phyloP scores from a whole-genome alignment of 129 eudicot genomes.

The Pittosporum tobira region DNA sequence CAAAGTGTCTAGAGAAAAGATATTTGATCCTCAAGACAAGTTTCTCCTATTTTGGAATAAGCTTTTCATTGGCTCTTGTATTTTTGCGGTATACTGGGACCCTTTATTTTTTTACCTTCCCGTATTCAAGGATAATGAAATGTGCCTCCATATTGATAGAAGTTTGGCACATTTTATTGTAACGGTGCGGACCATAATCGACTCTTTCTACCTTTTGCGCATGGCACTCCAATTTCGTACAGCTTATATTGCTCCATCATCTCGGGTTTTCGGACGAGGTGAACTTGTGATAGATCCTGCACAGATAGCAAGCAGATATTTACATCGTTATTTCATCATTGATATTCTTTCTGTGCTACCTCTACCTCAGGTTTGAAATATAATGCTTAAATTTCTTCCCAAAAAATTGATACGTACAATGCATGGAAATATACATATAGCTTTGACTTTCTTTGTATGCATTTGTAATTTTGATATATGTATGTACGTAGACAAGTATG shows the following conservation, averaged over 20 bases:
- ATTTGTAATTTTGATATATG: too few relatives aligned
- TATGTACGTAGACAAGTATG: too few relatives aligned
- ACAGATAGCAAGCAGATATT: conserved; percentile 68
- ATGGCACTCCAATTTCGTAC: conserved; percentile 87
- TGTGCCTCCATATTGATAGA: conserved; percentile 32
- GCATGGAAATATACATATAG: too few relatives aligned
- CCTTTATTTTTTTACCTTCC: conserved; percentile 82
- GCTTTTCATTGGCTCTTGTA: conserved; percentile 65
- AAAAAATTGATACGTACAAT: neutral
- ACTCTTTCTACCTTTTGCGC: conserved; percentile 66
- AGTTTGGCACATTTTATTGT: conserved; percentile 53
- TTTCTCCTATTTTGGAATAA: conserved; percentile 70
- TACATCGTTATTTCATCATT: conserved; percentile 60
- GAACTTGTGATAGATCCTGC: conserved; percentile 88
- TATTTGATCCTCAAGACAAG: conserved; percentile 83
- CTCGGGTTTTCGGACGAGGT: conserved; percentile 90
- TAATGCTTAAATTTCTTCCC: neutral
- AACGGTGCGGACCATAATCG: conserved; percentile 58
- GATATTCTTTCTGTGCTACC: conserved; percentile 82
- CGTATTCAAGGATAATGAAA: conserved; percentile 32
- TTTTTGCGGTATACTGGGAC: conserved; percentile 59
- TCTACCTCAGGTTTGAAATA: conserved; percentile 62
- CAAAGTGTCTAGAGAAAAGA: conserved; percentile 66
- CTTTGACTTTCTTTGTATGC: too few relatives aligned
- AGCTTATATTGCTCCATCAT: conserved; percentile 89